Conservation (phyloP, 805 yeast species). For the Yueomyces sinensis region DNA sequence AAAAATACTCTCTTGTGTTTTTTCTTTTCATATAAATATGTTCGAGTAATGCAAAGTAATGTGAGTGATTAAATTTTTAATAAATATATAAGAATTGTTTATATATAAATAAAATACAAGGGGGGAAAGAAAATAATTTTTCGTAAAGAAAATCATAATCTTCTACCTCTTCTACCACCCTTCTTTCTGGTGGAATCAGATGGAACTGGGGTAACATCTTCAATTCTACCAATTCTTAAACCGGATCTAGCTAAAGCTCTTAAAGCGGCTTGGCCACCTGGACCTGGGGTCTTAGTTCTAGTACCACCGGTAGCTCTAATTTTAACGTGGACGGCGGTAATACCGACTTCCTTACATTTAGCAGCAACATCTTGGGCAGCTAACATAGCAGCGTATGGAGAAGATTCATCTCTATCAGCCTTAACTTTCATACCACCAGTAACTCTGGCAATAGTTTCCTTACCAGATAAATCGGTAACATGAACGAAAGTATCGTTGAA, state of each 20-base stretch:
- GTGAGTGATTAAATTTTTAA: too few relatives aligned
- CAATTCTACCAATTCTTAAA: constrained; percentile 98
- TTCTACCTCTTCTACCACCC: constrained; percentile 99
- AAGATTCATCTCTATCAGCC: constrained; percentile 99
- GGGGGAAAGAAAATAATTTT: too few relatives aligned
- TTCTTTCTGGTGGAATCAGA: constrained; percentile 99
- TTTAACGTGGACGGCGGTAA: constrained; percentile 98
- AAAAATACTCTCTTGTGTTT: too few relatives aligned
- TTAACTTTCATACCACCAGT: constrained; percentile 99
- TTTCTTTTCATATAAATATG: too few relatives aligned
- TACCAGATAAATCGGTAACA: constrained; percentile 98
- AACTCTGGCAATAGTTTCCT: constrained; percentile 99
- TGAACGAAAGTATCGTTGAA: constrained; percentile 99
- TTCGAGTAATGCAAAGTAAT: too few relatives aligned
- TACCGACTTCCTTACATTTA: constrained; percentile 99
- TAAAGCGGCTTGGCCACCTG: constrained; percentile 99
- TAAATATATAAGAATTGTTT: too few relatives aligned
- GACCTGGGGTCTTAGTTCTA: constrained; percentile 99
- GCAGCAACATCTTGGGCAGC: constrained; percentile 99
- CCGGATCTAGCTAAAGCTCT: constrained; percentile 99
- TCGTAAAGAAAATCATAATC: constrained; percentile 53
- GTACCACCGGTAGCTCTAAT: constrained; percentile 99
- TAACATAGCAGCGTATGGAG: constrained; percentile 99
- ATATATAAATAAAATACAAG: too few relatives aligned
- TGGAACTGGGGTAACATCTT: constrained; percentile 99